Conservation (phyloP, 1,139 yeast species). For the Kodamaea suecica region DNA sequence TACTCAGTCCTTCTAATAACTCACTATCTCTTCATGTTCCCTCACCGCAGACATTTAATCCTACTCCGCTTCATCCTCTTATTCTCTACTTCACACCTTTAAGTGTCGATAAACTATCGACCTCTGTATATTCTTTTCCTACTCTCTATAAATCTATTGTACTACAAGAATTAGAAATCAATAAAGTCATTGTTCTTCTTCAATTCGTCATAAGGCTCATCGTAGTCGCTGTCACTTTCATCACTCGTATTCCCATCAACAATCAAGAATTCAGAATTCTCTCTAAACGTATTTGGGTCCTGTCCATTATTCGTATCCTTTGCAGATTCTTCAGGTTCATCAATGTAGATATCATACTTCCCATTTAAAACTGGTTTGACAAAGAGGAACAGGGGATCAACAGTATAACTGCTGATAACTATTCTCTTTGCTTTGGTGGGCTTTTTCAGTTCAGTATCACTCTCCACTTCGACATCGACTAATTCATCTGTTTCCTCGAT, state of each 20-base stretch:
- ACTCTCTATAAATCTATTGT: conserved; percentile 5
- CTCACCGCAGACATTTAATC: no score
- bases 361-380: conserved; percentile 19
- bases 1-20: no score
- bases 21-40: no score
- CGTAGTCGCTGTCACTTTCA: conserved; percentile 12
- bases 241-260: conserved; percentile 11
- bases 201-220: conserved; percentile 30
- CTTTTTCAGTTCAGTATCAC: conserved; percentile 13
- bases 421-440: conserved; percentile 11
- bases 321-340: conserved; percentile 12
- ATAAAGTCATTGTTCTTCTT: conserved; percentile 29
- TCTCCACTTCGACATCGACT: conserved; percentile 32
- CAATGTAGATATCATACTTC: conserved; percentile 30
- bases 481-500: conserved; percentile 31
- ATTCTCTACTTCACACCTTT: no score
- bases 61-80: no score
- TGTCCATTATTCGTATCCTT: not conserved
- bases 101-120: no score
- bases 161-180: conserved; percentile 12
- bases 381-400: conserved; percentile 28
- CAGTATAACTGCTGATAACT: conserved; percentile 35
- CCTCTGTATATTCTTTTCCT: not conserved
- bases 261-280: conserved; percentile 14
- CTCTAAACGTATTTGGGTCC: conserved; percentile 9